Evolutionary conservation across 176 grass and related monocot species (phyloP).

Genomic region (Carex scoparia): DNA sequence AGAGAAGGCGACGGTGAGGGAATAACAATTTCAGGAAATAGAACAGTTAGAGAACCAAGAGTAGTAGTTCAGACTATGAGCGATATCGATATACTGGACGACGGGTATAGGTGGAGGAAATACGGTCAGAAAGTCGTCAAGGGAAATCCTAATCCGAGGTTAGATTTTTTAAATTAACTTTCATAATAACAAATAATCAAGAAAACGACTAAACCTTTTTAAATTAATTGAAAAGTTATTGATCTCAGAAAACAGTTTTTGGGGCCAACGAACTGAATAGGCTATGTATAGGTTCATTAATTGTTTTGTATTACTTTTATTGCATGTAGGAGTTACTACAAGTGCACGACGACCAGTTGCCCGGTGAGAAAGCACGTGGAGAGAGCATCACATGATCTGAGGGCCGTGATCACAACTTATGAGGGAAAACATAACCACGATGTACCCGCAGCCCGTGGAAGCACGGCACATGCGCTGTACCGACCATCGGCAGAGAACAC

Average conservation of each 20-base stretch:
- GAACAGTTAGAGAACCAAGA: slow-evolving; percentile 77
- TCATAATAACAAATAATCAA: neutral
- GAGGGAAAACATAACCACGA: slow-evolving; percentile 99
- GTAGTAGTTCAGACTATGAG: slow-evolving; percentile 93
- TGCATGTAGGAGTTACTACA: slow-evolving; percentile 79
- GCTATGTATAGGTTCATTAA: neutral
- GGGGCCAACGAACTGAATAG: neutral
- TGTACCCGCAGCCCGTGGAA: slow-evolving; percentile 70
- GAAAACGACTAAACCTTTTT: neutral
- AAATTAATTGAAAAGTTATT: neutral
- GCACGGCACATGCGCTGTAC: slow-evolving; percentile 46
- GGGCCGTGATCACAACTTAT: slow-evolving; percentile 94
- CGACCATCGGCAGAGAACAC: slow-evolving; percentile 33
- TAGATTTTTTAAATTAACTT: neutral
- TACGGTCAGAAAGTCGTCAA: slow-evolving; percentile 98
- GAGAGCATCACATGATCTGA: slow-evolving; percentile 81
- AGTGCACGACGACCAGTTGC: slow-evolving; percentile 76
- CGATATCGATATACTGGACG: slow-evolving; percentile 94
- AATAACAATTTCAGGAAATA: slow-evolving; percentile 48
- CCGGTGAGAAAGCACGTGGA: slow-evolving; percentile 96
- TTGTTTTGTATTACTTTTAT: neutral
- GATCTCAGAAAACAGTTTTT: neutral
- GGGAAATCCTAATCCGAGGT: slow-evolving; percentile 91
- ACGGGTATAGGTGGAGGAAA: slow-evolving; percentile 94
- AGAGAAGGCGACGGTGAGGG: slow-evolving; percentile 58